A percentile compares a stretch with the other conserved stretches of the same genome.
These are phyloP conservation scores for Elsinoe perseae DNA, from an alignment of 2,329 filamentous ascomycete species.

Conservation along the genomic window DNA sequence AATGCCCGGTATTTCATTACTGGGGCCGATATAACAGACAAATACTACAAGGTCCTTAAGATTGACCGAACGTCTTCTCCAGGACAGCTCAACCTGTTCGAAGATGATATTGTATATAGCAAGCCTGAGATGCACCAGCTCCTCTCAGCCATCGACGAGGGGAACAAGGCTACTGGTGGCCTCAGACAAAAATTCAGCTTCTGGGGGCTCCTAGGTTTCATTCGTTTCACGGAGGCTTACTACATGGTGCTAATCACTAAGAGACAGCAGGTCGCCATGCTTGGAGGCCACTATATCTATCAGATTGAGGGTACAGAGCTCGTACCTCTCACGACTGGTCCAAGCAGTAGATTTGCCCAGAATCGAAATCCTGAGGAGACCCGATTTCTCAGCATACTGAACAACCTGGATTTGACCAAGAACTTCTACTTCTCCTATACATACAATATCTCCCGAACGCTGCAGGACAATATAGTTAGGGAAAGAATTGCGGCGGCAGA, in stretches of 20 bases:
- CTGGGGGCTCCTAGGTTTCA: constrained; percentile 92
- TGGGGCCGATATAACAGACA: constrained; percentile 82
- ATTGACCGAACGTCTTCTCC: constrained; percentile 81
- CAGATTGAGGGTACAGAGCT: constrained; percentile 91
- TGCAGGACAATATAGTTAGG: constrained; percentile 83
- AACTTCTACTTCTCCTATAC: constrained; percentile 99
- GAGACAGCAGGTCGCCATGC: constrained; percentile 88
- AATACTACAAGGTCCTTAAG: constrained; percentile 82
- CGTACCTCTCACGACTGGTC: constrained; percentile 70
- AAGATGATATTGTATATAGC: constrained; percentile 92
- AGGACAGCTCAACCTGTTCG: constrained; percentile 72
- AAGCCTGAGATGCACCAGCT: constrained; percentile 87
- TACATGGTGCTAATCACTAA: constrained; percentile 98
- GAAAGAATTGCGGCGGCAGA: constrained; percentile 65
- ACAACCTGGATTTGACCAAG: constrained; percentile 79
- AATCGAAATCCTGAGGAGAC: constrained; percentile 84
- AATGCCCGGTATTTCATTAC: constrained; percentile 89
- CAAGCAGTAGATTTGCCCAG: constrained; percentile 59
- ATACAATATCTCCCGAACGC: constrained; percentile 85
- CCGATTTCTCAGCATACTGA: constrained; percentile 79
- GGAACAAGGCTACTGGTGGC: constrained; percentile 83
- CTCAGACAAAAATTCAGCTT: constrained; percentile 82
- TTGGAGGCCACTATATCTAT: constrained; percentile 93
- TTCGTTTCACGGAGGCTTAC: constrained; percentile 88
- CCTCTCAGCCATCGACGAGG: constrained; percentile 90